Base-by-base conservation (phyloP, 2,329 filamentous ascomycete species). In the Escovopsis sp. region DNA sequence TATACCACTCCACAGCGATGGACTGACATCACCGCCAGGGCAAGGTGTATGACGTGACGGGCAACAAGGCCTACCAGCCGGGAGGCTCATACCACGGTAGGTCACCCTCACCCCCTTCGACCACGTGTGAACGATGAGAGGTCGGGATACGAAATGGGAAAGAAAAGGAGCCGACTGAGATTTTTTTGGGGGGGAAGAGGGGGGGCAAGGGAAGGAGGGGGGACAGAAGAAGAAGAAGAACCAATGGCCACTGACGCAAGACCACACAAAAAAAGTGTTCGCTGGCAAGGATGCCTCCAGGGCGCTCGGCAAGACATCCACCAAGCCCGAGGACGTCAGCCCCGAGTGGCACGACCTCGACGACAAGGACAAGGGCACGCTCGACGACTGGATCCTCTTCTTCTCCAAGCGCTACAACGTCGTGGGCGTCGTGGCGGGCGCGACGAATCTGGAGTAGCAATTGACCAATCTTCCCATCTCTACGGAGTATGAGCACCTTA, bases 401-500 rank as follows among this genome's bases (percentile, higher is more conserved):
- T 98, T 98, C 64, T 85, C 82, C 51, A 98, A 96, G 68, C 74
- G 91, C 44, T 98, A 98, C 66, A 96, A 94, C 54, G 74, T 96
- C 40, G 78, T 93, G 37, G 86, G 85, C 12, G 59, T 69, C 43
- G 75, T 83, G 13, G 64, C 71, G 45, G 74, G 73, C 31, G 74
- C 75, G 25, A 76, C 70, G 25, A 79, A 79, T 53, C 62, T 65
- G 53, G 70, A 68, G 42, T 65, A 14, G 34, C 20, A 20, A 20
- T 20, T 20, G 20, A 20, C 5, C 20, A 20, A 3, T 20, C 5
- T 20, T 20, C 20, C 5, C 20, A 3, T 5, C 20, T 20, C n/a
- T n/a, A n/a, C n/a, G n/a, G n/a, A n/a, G n/a, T n/a, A n/a, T n/a
- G n/a, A n/a, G n/a, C n/a, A n/a, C n/a, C n/a, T n/a, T n/a, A n/a